phyloP scores from a whole-genome alignment of 2,329 filamentous ascomycete genomes.

The Trichophyton verrucosum region DNA sequence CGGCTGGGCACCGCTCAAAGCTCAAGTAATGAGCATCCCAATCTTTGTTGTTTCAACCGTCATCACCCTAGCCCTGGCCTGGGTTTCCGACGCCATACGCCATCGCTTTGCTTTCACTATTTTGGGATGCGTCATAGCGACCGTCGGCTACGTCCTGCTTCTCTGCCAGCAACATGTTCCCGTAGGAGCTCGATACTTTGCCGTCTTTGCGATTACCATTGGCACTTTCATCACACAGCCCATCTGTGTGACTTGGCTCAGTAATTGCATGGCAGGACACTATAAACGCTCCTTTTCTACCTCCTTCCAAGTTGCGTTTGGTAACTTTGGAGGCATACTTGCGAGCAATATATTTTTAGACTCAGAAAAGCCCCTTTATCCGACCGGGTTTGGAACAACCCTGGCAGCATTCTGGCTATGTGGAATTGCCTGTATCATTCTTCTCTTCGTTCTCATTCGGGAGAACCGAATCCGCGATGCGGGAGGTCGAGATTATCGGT shows the following conservation, averaged over 20 bases:
- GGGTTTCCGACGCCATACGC: constrained; percentile 39
- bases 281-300: constrained; percentile 45
- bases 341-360: constrained; percentile 25
- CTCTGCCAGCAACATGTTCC: constrained; percentile 38
- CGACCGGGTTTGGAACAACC: constrained; percentile 20
- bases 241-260: constrained; percentile 44
- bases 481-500: constrained; percentile 26
- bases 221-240: constrained; percentile 46
- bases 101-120: constrained; percentile 46
- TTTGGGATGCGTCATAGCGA: constrained; percentile 37
- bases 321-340: constrained; percentile 25
- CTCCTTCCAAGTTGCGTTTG: constrained; percentile 38
- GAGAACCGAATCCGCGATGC: constrained; percentile 27
- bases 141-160: constrained; percentile 45
- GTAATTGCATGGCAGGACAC: constrained; percentile 46
- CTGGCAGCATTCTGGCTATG: constrained; percentile 26
- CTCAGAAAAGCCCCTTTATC: constrained; percentile 20
- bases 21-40: constrained; percentile 41
- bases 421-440: constrained; percentile 20
- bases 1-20: constrained; percentile 42
- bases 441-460: constrained; percentile 23
- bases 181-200: constrained; percentile 42
- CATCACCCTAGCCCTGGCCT: constrained; percentile 40
- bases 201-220: constrained; percentile 42
- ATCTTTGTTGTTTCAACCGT: constrained; percentile 54